Evolutionary conservation across 2,329 filamentous ascomycete genomes (phyloP), one percentile per base, ranked within the genome.

Genomic region (Exophiala sp.): DNA sequence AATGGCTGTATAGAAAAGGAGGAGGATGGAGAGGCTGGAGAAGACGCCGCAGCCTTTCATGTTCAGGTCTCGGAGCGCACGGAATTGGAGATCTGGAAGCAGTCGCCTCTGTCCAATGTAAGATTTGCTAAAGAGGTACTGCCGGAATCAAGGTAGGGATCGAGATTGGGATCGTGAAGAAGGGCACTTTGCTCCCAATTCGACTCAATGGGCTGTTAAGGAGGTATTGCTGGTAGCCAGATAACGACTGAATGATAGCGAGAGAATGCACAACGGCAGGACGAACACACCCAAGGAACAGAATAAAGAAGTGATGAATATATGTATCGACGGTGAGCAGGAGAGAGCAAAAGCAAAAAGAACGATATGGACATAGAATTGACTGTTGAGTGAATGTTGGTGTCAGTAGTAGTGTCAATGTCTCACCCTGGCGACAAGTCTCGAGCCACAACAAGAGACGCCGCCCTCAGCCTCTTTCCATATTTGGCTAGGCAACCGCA

Each of bases 1-100:
- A 18, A 60, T 37, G 9, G 62, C 55, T 29, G 43, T 54, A 43
- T 61, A 56, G 48, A 63, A 48, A 44, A 64, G 56, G 34, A 64
- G 27, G 19, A 58, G 34, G 24, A 51, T 41, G 16, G 55, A 55
- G 32, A 58, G 23, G 21, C 49, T 27, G 19, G 53, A 48, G 44
- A 59, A 48, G 45, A 53, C 52, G 55, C 57, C 52, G 39, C 50
- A 43, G 55, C 45, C 52, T 42, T 50, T 57, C 57, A 59, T 59
- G 14, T 39, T 47, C 52, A 34, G 29, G 34, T 22, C 21, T 27
- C 9, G n/a, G 37, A 48, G 29, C 22, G 41, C 35, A 29, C 19
- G 34, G 35, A 14, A 37, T 29, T 32, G 21, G 27, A 8, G n/a
- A 14, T 23, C 10, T 10, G 23, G 37, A 41, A 39, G 34, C 13